Evolutionary conservation across 2,329 filamentous ascomycete genomes (phyloP).

Genomic region (Capronia coronata): DNA sequence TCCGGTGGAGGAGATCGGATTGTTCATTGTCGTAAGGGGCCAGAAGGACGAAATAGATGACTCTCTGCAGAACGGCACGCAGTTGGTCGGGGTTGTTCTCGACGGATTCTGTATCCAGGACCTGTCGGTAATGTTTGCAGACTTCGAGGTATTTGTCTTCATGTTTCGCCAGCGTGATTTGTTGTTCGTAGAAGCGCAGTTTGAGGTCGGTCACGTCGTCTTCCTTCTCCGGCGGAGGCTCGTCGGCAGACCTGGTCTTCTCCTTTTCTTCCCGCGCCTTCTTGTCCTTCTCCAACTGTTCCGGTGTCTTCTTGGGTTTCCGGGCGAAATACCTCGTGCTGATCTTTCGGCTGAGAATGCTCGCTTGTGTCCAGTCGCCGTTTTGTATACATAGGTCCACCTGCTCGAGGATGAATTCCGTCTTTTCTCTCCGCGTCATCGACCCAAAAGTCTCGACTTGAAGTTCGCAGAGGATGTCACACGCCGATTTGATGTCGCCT

Average conservation of each 20-base stretch:
- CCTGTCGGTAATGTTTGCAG: slow-evolving; percentile 97
- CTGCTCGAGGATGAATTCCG: slow-evolving; percentile 94
- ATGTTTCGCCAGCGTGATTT: slow-evolving; percentile 91
- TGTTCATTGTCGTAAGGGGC: slow-evolving; percentile 98
- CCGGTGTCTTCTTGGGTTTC: slow-evolving; percentile 82
- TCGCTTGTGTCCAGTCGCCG: slow-evolving; percentile 91
- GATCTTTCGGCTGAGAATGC: slow-evolving; percentile 92
- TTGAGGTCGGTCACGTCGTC: slow-evolving; percentile 89
- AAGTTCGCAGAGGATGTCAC: slow-evolving; percentile 90
- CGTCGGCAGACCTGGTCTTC: slow-evolving; percentile 70
- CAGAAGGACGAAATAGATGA: slow-evolving; percentile 96
- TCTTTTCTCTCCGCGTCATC: slow-evolving; percentile 96
- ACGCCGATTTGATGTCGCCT: slow-evolving; percentile 81
- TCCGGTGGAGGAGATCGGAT: slow-evolving; percentile 89
- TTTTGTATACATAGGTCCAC: slow-evolving; percentile 91
- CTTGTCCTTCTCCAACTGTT: slow-evolving; percentile 83
- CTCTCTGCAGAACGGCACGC: slow-evolving; percentile 78
- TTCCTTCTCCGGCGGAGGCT: slow-evolving; percentile 68
- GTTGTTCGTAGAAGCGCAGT: slow-evolving; percentile 92
- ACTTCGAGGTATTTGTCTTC: slow-evolving; percentile 95
- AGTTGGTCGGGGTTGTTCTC: slow-evolving; percentile 83
- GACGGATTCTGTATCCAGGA: slow-evolving; percentile 90
- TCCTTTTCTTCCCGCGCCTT: slow-evolving; percentile 82
- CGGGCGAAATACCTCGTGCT: slow-evolving; percentile 86
- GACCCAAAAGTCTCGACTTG: slow-evolving; percentile 99